Evolutionary conservation across 2,329 filamentous ascomycete species (phyloP), one percentile per base, ranked within the genome.

Genomic region (Plenodomus biglobosus): DNA sequence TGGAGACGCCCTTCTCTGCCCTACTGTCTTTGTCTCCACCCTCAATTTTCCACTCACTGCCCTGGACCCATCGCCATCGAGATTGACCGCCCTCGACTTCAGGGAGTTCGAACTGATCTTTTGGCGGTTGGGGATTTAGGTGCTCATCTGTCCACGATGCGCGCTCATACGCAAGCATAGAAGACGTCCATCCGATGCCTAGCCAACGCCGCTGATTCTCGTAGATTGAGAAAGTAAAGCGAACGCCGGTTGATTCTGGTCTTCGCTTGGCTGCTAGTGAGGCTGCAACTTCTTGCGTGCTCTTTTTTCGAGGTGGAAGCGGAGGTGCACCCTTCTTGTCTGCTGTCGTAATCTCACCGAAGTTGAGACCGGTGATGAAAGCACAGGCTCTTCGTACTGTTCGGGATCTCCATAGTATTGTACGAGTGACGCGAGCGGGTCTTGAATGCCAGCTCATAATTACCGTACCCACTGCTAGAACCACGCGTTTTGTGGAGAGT

Each of bases 131-230:
- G 0, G 85, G 68, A 53, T 96, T 96, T 46, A 95, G 83, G 68
- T 96, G 91, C 72, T 99, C 94, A 70, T 99, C 94, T 0, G 94
- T 96, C 92, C 94, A 99, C 0, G 92, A 81, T 1, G 87, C 82
- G 36, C 94, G 82, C 69, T 99, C 94, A 64, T 96, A 95, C 0
- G 91, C 85, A 57, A 99, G 90, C 52, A 99, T 77, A 34, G 86
- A 95, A 2, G 87, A 87, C 0, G 94, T 97, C 92, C 94, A 99
- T 0, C 94, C 94, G 11, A 99, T 81, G 1, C 92, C 92, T 3
- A 99, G 76, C 94, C 94, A 99, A 43, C 94, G 84, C 36, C 94
- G 83, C 72, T 99, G 94, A 62, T 99, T 99, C 70, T 99, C 94
- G 65, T 92, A 97, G 2, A 99, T 80, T 40, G 94, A 92, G 55